Conservation (phyloP, 1,284 basidiomycete species). For the Ustilago vetiveriae region DNA sequence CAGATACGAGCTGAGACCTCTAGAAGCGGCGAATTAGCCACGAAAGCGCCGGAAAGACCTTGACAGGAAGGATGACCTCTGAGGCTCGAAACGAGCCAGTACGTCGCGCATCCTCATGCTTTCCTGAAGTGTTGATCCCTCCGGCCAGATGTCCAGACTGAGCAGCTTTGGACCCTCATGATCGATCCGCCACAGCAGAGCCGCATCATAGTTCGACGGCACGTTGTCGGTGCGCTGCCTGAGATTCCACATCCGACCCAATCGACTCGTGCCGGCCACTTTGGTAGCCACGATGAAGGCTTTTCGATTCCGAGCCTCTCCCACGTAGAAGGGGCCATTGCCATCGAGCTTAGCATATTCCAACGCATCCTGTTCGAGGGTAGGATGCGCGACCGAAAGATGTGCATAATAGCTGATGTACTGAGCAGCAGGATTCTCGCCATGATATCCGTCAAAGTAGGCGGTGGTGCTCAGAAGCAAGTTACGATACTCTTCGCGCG, state of each 20-base stretch:
- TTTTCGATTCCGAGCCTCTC: background rate
- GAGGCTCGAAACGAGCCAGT: slow-evolving; percentile 1
- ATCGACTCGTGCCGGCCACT: background rate
- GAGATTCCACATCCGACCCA: slow-evolving; percentile 14
- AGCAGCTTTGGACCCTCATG: background rate
- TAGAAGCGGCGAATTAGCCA: too few species aligned
- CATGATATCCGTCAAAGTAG: too few species aligned
- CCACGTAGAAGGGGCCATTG: slow-evolving; percentile 9
- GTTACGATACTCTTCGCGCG: too few species aligned
- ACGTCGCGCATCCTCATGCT: slow-evolving; percentile 7
- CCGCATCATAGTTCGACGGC: slow-evolving; percentile 1
- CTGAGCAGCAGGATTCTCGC: background rate
- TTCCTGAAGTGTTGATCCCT: background rate
- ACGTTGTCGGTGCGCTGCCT: background rate
- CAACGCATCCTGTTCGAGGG: slow-evolving; percentile 5
- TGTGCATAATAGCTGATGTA: slow-evolving; percentile 1
- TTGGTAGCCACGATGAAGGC: slow-evolving; percentile 4
- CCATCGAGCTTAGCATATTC: background rate
- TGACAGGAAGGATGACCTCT: too few species aligned
- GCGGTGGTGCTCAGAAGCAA: too few species aligned
- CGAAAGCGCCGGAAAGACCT: too few species aligned
- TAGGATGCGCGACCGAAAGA: background rate
- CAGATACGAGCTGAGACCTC: too few species aligned
- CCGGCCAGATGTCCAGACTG: slow-evolving; percentile 7
- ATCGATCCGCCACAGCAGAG: slow-evolving; percentile 12